phyloP scores from a whole-genome alignment of 2,329 filamentous ascomycete species.

The Ophiostoma sp. region DNA sequence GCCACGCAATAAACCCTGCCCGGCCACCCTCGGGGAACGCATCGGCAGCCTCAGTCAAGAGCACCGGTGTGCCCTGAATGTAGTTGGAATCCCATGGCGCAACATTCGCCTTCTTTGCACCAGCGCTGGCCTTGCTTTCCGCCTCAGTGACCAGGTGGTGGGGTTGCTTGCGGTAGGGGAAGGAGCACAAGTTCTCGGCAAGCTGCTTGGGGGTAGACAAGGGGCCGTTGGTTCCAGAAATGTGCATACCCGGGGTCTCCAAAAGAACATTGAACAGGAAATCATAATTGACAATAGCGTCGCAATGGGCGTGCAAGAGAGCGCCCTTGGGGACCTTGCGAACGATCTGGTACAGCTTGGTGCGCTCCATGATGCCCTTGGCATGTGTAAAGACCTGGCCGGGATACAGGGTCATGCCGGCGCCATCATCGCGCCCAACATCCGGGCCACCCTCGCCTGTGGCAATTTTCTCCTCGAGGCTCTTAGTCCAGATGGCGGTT shows the following conservation, averaged over 20 bases:
- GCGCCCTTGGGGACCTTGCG: constrained; percentile 83
- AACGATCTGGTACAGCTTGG: constrained; percentile 79
- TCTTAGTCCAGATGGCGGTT: constrained; percentile 67
- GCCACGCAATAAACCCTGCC: constrained; percentile 68
- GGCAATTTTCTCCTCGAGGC: constrained; percentile 65
- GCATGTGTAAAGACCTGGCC: constrained; percentile 92
- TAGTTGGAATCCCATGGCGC: constrained; percentile 60
- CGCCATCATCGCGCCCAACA: not conserved
- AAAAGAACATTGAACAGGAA: constrained; percentile 71
- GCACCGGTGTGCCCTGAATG: constrained; percentile 51
- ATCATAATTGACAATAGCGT: constrained; percentile 85
- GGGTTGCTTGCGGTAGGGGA: constrained; percentile 51
- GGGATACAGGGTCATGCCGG: constrained; percentile 53
- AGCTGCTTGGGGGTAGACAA: constrained; percentile 51
- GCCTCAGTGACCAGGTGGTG: constrained; percentile 35
- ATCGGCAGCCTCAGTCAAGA: constrained; percentile 59
- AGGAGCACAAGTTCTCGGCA: constrained; percentile 46
- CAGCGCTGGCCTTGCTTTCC: constrained; percentile 18
- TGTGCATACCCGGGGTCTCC: constrained; percentile 66
- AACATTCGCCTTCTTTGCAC: constrained; percentile 34
- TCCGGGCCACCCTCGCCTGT: constrained; percentile 51
- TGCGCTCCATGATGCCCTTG: constrained; percentile 78
- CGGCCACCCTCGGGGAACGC: constrained; percentile 69
- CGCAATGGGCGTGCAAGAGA: constrained; percentile 79
- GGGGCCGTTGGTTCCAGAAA: constrained; percentile 52